Conservation (phyloP, 2,329 filamentous ascomycete species). For the Atkinsonella hypoxylon region DNA sequence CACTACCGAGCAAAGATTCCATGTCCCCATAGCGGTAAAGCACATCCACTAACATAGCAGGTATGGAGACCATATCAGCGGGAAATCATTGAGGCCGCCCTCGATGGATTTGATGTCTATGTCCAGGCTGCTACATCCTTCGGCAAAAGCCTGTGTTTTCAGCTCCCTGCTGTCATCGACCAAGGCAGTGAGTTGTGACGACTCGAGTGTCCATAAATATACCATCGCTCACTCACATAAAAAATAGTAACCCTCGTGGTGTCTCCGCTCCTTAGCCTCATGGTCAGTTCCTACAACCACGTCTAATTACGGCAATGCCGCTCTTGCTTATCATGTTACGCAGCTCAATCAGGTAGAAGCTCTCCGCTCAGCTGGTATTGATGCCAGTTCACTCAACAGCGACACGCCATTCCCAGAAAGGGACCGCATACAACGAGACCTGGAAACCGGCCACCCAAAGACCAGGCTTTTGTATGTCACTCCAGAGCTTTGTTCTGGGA, state of each 20-base stretch:
- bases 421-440: slow-evolving; percentile 61
- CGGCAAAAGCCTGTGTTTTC: slow-evolving; percentile 88
- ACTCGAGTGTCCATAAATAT: not conserved
- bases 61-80: slow-evolving; percentile 60
- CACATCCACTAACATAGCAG: not conserved
- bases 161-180: slow-evolving; percentile 79
- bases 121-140: slow-evolving; percentile 85
- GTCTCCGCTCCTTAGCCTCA: slow-evolving; percentile 77
- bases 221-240: slow-evolving; percentile 5
- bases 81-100: slow-evolving; percentile 73
- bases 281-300: slow-evolving; percentile 40
- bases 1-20: not conserved
- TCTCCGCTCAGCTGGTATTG: slow-evolving; percentile 59
- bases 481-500: slow-evolving; percentile 71
- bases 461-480: slow-evolving; percentile 86
- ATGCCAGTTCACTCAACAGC: slow-evolving; percentile 79
- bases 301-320: slow-evolving; percentile 2
- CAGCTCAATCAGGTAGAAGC: slow-evolving; percentile 87
- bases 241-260: slow-evolving; percentile 72
- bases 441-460: slow-evolving; percentile 75
- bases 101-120: slow-evolving; percentile 82
- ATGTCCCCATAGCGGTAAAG: not conserved
- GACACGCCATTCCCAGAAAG: slow-evolving; percentile 57
- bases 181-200: slow-evolving; percentile 56
- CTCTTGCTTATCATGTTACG: not conserved